phyloP scores from a whole-genome alignment of 108 stramenopile species.

The Asterionellopsis glacialis region DNA sequence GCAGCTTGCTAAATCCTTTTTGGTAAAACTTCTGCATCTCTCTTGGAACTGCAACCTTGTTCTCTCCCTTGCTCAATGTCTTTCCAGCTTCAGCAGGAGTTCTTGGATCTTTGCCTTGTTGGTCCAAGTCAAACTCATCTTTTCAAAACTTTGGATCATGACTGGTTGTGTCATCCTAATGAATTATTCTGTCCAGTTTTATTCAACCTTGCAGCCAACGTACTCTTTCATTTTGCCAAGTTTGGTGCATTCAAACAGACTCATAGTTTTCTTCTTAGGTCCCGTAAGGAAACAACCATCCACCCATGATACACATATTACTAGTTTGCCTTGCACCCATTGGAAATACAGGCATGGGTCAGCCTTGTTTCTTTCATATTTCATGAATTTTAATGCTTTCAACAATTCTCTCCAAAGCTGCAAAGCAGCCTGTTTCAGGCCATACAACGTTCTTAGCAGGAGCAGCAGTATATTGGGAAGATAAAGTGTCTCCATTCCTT shows the following conservation, averaged over 20 bases:
- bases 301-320: constrained; percentile 23
- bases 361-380: constrained; percentile 10
- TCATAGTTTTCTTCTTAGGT: constrained; percentile 6
- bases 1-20: not conserved
- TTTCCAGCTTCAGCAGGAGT: constrained; percentile 4
- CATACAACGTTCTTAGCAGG: constrained; percentile 24
- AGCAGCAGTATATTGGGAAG: not conserved
- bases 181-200: not conserved
- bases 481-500: constrained; percentile 5
- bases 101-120: not conserved
- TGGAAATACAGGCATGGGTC: constrained; percentile 25
- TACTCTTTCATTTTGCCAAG: constrained; percentile 25
- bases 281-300: constrained; percentile 32
- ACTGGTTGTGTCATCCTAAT: constrained; percentile 43
- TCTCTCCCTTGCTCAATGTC: not conserved
- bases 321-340: constrained; percentile 17
- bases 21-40: not conserved
- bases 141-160: constrained; percentile 27
- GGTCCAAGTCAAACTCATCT: constrained; percentile 19
- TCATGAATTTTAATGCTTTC: not conserved
- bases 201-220: constrained; percentile 34
- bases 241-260: constrained; percentile 23
- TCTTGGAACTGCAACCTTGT: not conserved
- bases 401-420: constrained; percentile 17
- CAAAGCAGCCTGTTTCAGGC: constrained; percentile 32